Evolutionary conservation across 2,329 filamentous ascomycete genomes (phyloP).

Genomic region (Aureobasidium namibiae): DNA sequence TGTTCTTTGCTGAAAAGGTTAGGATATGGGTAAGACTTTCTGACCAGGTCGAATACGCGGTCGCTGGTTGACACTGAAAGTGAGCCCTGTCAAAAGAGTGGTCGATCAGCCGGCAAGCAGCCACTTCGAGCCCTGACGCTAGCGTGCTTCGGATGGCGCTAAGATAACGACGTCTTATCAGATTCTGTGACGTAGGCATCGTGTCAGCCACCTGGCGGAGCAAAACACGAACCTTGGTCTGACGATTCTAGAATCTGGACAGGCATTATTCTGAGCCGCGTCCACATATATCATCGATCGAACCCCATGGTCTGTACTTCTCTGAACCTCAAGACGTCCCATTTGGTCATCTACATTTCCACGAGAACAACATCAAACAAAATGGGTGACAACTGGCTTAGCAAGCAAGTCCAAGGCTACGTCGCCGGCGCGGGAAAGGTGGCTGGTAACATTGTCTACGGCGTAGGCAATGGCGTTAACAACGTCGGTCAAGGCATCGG

Average conservation of each 20-base stretch:
- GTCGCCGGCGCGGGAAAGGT: slow-evolving; percentile 38
- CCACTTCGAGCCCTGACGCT: not conserved
- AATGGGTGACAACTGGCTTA: slow-evolving; percentile 36
- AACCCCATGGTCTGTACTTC: not conserved
- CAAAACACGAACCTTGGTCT: not conserved
- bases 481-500: slow-evolving; percentile 38
- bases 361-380: not conserved
- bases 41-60: not conserved
- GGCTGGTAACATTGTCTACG: slow-evolving; percentile 34
- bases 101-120: not conserved
- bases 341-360: not conserved
- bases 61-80: not conserved
- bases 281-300: not conserved
- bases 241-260: slow-evolving; percentile 3
- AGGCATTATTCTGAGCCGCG: not conserved
- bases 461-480: slow-evolving; percentile 39
- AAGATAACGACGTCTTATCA: not conserved
- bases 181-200: not conserved
- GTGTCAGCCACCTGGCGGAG: not conserved
- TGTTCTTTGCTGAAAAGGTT: not conserved
- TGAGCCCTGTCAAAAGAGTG: slow-evolving; percentile 2
- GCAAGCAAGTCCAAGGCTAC: slow-evolving; percentile 34
- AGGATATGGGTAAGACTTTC: not conserved
- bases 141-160: not conserved
- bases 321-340: not conserved